Percentiles rank a stretch among this genome's conserved stretches.
Conservation (phyloP, 2,329 filamentous ascomycete genomes). For the Fusarium tanahbumbuense region DNA sequence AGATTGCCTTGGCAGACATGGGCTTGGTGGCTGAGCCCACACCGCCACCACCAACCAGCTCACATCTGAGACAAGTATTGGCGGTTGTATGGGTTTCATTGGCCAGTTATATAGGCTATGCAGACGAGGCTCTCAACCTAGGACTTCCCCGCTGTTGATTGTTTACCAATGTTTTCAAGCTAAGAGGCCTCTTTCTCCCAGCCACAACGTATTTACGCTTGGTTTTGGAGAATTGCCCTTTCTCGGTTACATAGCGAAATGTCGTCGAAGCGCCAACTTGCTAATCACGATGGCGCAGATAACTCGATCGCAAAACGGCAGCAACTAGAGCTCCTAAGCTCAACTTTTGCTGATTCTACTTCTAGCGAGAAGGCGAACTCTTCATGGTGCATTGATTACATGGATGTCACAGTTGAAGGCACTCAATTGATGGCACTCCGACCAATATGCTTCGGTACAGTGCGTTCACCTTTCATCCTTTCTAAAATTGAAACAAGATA, state of each 20-base stretch:
- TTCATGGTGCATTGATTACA: background rate
- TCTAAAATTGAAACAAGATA: accelerated
- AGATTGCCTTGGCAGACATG: background rate
- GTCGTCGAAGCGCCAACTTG: background rate
- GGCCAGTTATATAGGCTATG: background rate
- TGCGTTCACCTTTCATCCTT: accelerated
- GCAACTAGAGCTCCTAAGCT: background rate
- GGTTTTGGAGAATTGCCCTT: too few relatives aligned
- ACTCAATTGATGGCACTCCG: accelerated
- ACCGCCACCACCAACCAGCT: background rate
- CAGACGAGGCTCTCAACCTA: background rate
- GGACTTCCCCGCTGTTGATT: background rate
- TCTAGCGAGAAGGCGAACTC: background rate
- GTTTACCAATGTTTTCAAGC: background rate
- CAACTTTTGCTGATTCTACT: too few relatives aligned
- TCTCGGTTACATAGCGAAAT: background rate
- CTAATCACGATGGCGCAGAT: too few relatives aligned
- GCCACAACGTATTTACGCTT: background rate
- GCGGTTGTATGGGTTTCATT: background rate
- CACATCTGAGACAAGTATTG: background rate
- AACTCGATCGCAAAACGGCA: background rate
- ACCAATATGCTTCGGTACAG: background rate
- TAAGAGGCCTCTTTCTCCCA: background rate
- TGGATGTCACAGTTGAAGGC: accelerated
- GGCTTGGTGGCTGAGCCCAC: background rate